Percentiles rank a stretch among this genome's conserved stretches.
These are phyloP conservation scores for Thermothielavioides terrestris DNA, from an alignment of 495 filamentous ascomycete species.

Conservation along the genomic window DNA sequence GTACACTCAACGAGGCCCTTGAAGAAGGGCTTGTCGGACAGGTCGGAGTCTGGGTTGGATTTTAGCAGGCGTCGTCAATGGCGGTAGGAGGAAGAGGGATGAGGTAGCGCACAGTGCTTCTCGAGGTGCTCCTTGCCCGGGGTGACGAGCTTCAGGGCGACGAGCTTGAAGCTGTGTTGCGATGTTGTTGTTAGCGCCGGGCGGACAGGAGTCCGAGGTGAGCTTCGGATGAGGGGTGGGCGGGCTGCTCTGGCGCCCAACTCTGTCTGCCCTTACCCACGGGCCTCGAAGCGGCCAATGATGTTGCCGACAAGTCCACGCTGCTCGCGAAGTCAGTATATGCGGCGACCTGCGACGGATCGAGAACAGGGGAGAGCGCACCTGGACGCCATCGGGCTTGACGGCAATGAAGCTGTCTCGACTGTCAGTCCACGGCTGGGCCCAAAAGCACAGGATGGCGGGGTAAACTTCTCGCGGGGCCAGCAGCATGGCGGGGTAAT, in stretches of 20 bases:
- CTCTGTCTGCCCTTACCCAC: conserved; percentile 76
- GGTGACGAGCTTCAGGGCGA: conserved; percentile 85
- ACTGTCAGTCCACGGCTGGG: conserved; percentile 41
- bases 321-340: conserved; percentile 40
- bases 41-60: conserved; percentile 61
- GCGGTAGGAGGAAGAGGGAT: neutral
- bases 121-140: conserved; percentile 90
- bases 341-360: conserved; percentile 9
- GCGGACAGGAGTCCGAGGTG: neutral
- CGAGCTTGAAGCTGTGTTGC: conserved; percentile 77
- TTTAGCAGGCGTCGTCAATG: too few species aligned
- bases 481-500: conserved; percentile 23
- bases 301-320: conserved; percentile 95
- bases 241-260: neutral
- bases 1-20: conserved; percentile 78
- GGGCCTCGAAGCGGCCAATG: conserved; percentile 92
- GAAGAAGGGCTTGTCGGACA: conserved; percentile 93
- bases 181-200: conserved; percentile 17
- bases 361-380: conserved; percentile 35
- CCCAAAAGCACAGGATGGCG: conserved; percentile 20
- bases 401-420: conserved; percentile 86
- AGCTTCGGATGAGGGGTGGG: neutral
- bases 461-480: conserved; percentile 13
- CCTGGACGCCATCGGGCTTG: conserved; percentile 99
- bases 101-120: conserved; percentile 63